Evolutionary conservation across 176 grass and related monocot species (phyloP).

Genomic region (Oryza brachyantha): DNA sequence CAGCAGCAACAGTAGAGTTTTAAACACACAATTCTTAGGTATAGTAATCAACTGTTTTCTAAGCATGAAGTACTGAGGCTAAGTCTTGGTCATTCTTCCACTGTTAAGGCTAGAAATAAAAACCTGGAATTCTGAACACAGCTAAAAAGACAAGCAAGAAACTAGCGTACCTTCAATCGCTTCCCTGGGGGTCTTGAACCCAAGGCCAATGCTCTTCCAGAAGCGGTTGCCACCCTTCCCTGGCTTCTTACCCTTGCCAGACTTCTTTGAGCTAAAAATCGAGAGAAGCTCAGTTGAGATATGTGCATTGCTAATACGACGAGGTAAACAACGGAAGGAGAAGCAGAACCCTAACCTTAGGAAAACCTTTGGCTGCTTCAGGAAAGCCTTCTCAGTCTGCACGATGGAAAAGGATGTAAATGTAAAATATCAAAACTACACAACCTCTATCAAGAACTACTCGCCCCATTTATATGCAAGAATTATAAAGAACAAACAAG

Average conservation of each 20-base stretch:
- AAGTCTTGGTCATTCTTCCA: background rate
- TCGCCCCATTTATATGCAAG: too few species aligned
- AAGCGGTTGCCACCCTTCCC: constrained; percentile 87
- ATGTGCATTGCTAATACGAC: background rate
- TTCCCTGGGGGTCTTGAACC: constrained; percentile 89
- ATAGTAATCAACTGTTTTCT: too few species aligned
- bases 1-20: background rate
- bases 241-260: constrained; percentile 68
- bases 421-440: too few species aligned
- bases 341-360: constrained; percentile 44
- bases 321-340: too few species aligned
- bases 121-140: background rate
- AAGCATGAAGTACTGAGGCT: too few species aligned
- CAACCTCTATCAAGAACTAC: too few species aligned
- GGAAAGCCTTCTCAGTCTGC: constrained; percentile 86
- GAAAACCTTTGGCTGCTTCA: constrained; percentile 96
- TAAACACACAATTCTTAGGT: too few species aligned
- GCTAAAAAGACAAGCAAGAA: background rate
- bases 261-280: constrained; percentile 63
- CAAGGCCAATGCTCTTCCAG: constrained; percentile 89
- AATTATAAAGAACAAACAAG: background rate
- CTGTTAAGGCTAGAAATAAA: background rate
- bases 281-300: background rate
- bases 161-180: constrained; percentile 59
- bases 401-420: background rate